These are phyloP conservation scores for Fusarium proliferatum DNA, from an alignment of 2,329 filamentous ascomycete species.

Conservation along the genomic window DNA sequence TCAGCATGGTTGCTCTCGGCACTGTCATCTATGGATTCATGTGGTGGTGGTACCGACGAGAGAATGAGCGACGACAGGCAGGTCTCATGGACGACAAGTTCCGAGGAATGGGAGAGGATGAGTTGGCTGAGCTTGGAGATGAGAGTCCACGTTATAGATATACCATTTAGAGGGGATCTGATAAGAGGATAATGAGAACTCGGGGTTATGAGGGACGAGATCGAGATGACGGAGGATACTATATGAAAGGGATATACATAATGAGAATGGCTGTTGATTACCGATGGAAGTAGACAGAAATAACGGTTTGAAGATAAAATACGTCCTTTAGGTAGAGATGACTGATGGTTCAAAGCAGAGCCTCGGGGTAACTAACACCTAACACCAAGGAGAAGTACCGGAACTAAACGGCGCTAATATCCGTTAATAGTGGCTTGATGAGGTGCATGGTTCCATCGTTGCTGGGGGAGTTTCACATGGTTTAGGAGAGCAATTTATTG, in stretches of 20 bases:
- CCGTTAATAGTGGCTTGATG: constrained; percentile 12
- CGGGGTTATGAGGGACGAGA: not conserved
- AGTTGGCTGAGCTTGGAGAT: constrained; percentile 62
- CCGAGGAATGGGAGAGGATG: constrained; percentile 56
- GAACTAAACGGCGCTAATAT: not conserved
- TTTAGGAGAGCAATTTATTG: not conserved
- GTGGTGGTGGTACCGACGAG: constrained; percentile 62
- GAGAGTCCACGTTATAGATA: constrained; percentile 63
- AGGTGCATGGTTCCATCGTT: not conserved
- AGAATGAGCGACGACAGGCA: constrained; percentile 59
- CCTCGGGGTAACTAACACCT: not conserved
- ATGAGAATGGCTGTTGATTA: not conserved
- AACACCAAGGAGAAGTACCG: not conserved
- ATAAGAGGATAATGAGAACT: not conserved
- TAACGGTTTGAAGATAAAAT: not conserved
- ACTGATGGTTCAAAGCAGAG: not conserved
- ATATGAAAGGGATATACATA: not conserved
- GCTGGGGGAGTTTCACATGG: not conserved
- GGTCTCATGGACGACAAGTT: constrained; percentile 55
- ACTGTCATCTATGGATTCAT: constrained; percentile 64
- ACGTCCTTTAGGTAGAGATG: not conserved
- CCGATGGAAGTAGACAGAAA: not conserved
- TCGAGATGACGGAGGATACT: not conserved
- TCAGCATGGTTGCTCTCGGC: constrained; percentile 67
- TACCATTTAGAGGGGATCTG: constrained; percentile 48